These are phyloP conservation scores for Pythium volutum DNA, from an alignment of 352 stramenopile genomes.

Conservation along the genomic window DNA sequence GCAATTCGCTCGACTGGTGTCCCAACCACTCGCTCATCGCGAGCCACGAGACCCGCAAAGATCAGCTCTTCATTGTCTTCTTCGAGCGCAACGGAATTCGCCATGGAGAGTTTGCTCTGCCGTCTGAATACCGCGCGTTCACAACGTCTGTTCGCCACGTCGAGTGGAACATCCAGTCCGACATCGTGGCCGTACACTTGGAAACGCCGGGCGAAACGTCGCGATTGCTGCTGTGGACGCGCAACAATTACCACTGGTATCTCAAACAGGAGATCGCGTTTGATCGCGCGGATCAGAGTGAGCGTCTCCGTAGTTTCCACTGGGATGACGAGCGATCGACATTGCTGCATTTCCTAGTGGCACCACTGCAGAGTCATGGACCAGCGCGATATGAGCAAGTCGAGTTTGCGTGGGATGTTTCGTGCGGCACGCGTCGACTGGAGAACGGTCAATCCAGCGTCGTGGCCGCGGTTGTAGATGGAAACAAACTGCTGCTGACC, in stretches of 20 bases:
- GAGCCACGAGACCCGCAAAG: conserved; percentile 53
- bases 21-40: conserved; percentile 75
- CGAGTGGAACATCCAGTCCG: conserved; percentile 63
- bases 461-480: conserved; percentile 58
- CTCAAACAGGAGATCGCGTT: conserved; percentile 63
- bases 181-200: conserved; percentile 63
- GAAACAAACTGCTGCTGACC: conserved; percentile 56
- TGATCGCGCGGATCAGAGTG: conserved; percentile 10
- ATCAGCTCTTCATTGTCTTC: conserved; percentile 65
- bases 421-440: conserved; percentile 16
- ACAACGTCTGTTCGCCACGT: conserved; percentile 33
- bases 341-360: conserved; percentile 38
- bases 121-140: conserved; percentile 31
- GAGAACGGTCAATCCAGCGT: conserved; percentile 30
- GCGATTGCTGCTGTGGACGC: conserved; percentile 66
- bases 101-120: conserved; percentile 73
- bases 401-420: conserved; percentile 55
- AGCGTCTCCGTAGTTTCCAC: conserved; percentile 29
- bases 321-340: conserved; percentile 60
- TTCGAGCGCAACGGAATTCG: conserved; percentile 83
- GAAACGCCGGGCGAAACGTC: conserved; percentile 1
- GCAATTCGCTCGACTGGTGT: conserved; percentile 54
- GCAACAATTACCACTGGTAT: conserved; percentile 86
- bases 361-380: too few species aligned
- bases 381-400: conserved; percentile 31